A percentile compares a stretch with the other conserved stretches of the same genome.
These are phyloP conservation scores for Boletus vermiculosoides DNA, from an alignment of 768 basidiomycete genomes.

Conservation along the genomic window DNA sequence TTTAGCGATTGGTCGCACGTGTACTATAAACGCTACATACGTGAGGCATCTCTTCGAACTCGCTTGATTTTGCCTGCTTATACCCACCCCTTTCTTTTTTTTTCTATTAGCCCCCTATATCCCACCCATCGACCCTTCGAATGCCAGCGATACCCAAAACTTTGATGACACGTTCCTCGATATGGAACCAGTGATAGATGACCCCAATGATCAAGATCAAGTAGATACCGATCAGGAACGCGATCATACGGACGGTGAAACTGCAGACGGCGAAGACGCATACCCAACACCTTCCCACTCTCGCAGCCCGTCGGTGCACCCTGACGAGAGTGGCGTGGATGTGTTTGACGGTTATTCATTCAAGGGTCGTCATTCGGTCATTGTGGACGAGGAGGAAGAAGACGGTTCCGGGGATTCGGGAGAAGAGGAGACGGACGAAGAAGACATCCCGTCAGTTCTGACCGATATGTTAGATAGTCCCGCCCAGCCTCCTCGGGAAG, in stretches of 20 bases:
- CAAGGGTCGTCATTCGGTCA: slow-evolving; percentile 79
- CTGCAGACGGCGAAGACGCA: slow-evolving; percentile 72
- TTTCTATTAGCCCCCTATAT: slow-evolving; percentile 76
- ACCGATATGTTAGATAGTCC: slow-evolving; percentile 21
- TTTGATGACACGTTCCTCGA: slow-evolving; percentile 97
- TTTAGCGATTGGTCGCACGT: slow-evolving; percentile 90
- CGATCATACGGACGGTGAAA: slow-evolving; percentile 65
- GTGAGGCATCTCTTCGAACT: slow-evolving; percentile 42
- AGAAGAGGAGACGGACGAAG: slow-evolving; percentile 37
- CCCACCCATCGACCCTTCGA: slow-evolving; percentile 84
- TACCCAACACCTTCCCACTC: slow-evolving; percentile 80
- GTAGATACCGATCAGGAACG: slow-evolving; percentile 71
- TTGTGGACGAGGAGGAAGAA: slow-evolving; percentile 69
- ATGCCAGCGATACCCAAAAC: slow-evolving; percentile 95
- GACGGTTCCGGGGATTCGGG: slow-evolving; percentile 35
- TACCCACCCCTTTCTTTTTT: slow-evolving; percentile 13
- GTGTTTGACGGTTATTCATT: slow-evolving; percentile 95
- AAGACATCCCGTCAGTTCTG: slow-evolving; percentile 34
- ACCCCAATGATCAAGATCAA: slow-evolving; percentile 58
- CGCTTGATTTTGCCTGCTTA: slow-evolving; percentile 10
- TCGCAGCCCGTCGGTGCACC: slow-evolving; percentile 67
- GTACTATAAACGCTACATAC: slow-evolving; percentile 92
- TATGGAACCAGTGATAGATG: slow-evolving; percentile 91
- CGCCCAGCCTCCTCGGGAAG: slow-evolving; percentile 27
- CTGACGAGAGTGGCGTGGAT: slow-evolving; percentile 52